Evolutionary conservation across 2,329 filamentous ascomycete species (phyloP).

Genomic region (Cephalotrichum gorgonifer): DNA sequence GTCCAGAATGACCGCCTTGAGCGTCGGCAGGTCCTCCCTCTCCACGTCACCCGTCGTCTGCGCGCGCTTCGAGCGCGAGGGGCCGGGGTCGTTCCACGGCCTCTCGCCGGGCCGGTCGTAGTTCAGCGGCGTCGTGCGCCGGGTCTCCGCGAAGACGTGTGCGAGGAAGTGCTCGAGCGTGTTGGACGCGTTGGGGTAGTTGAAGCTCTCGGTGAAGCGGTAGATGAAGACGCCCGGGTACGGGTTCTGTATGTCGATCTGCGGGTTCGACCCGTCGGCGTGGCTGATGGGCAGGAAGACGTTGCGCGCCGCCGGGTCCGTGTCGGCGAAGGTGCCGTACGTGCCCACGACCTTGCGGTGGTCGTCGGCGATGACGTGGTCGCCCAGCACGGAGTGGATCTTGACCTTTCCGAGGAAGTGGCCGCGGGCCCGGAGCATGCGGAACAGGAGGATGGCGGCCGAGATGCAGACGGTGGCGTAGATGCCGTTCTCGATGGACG

Average conservation of each 20-base stretch:
- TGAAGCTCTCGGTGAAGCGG: slow-evolving; percentile 88
- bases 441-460: slow-evolving; percentile 62
- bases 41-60: slow-evolving; percentile 26
- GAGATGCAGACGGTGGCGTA: slow-evolving; percentile 70
- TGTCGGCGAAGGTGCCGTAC: slow-evolving; percentile 43
- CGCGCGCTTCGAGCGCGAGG: slow-evolving; percentile 35
- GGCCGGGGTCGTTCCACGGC: slow-evolving; percentile 91
- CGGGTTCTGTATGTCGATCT: slow-evolving; percentile 66
- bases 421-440: slow-evolving; percentile 67
- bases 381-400: slow-evolving; percentile 73
- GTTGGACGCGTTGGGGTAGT: slow-evolving; percentile 87
- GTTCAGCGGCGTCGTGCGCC: slow-evolving; percentile 60
- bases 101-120: slow-evolving; percentile 63
- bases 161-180: slow-evolving; percentile 70
- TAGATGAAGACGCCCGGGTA: slow-evolving; percentile 95
- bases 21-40: slow-evolving; percentile 43
- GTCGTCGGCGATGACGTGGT: slow-evolving; percentile 59
- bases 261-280: slow-evolving; percentile 82
- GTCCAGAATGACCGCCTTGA: slow-evolving; percentile 87
- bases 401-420: slow-evolving; percentile 70
- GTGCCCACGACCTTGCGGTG: slow-evolving; percentile 32
- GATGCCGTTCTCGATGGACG: slow-evolving; percentile 73
- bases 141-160: slow-evolving; percentile 60
- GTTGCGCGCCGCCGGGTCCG: slow-evolving; percentile 44
- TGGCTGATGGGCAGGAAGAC: slow-evolving; percentile 83